Evolutionary conservation across 306 rosid genomes (phyloP).

Genomic region (Canavalia gladiata): DNA sequence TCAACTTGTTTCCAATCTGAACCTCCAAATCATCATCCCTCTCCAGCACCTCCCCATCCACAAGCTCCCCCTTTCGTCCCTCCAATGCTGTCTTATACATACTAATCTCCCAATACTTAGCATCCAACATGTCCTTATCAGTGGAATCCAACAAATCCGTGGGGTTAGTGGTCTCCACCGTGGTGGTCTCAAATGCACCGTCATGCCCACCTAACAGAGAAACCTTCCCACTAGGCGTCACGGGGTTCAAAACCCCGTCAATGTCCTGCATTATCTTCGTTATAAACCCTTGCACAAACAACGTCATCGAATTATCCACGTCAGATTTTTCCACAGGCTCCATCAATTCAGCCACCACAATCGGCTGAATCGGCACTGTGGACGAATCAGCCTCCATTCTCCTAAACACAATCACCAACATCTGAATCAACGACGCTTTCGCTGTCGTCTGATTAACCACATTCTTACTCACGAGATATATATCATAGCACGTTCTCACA

Average conservation of each 20-base stretch:
- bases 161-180: constrained; percentile 95
- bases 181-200: constrained; percentile 94
- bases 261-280: constrained; percentile 96
- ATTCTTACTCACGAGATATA: constrained; percentile 84
- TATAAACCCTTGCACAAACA: constrained; percentile 96
- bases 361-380: constrained; percentile 93
- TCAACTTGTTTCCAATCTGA: constrained; percentile 95
- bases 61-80: constrained; percentile 93
- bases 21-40: constrained; percentile 99
- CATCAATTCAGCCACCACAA: constrained; percentile 97
- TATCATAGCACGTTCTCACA: constrained; percentile 94
- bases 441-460: constrained; percentile 97
- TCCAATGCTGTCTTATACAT: constrained; percentile 99
- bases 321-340: constrained; percentile 84
- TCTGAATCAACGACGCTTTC: constrained; percentile 94
- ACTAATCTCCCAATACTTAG: constrained; percentile 99
- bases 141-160: constrained; percentile 97
- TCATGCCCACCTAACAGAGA: constrained; percentile 76
- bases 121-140: constrained; percentile 99
- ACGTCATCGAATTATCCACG: constrained; percentile 74
- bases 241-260: constrained; percentile 92
- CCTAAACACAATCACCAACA: constrained; percentile 95
- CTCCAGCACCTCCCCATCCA: constrained; percentile 83
- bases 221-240: constrained; percentile 65
- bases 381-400: constrained; percentile 99